Base-by-base conservation (phyloP, 305 asterid genomes). In the Plantago lanceolata region DNA sequence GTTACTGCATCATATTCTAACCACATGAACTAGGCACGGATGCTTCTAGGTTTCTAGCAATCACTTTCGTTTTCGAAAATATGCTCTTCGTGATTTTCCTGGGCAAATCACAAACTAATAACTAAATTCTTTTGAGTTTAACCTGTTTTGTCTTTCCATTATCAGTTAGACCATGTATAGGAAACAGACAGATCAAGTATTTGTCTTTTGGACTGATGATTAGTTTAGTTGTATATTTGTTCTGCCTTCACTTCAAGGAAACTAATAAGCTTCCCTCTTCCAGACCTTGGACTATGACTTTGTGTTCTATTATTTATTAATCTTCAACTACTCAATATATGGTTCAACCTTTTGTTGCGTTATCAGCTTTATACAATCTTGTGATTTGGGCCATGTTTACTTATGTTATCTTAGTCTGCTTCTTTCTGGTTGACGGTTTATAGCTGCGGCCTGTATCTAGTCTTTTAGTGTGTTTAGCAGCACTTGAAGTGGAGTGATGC, bases 21-120 rank as follows among this genome's bases (percentile, higher is more conserved):
- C 35, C 50, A 65, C 63, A 35, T 60, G 14, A 47, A 45, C 56
- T 73, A 45, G 37, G 59, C 66, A 45, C 20, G 12, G 35, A 43
- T 28, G 45, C 35, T 67, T 26, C 57, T 50, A 54, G 28, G 24
- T 19, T 57, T 31, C 26, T 40, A 12, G 61, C 31, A 58, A 28
- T 71, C 47, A 21, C 50, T 68, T 59, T 40, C 3, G 9, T 40
- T 40, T 57, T 21, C 19, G 53, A 14, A 45, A 48, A 48, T 58
- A 49, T 70, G 31, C 45, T 40, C 37, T 70, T 28, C 51, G 57
- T 52, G 68, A 54, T 59, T 43, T 50, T 65, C 17, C 50, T 17
- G 47, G 64, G 48, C 28, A 56, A 54, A 26, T 26, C 28, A 21
- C 19, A 17, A 45, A 33, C 53, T 60, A 43, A 58, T 50, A 20